phyloP scores from a whole-genome alignment of 257 asterid species.

The Lycium barbarum region DNA sequence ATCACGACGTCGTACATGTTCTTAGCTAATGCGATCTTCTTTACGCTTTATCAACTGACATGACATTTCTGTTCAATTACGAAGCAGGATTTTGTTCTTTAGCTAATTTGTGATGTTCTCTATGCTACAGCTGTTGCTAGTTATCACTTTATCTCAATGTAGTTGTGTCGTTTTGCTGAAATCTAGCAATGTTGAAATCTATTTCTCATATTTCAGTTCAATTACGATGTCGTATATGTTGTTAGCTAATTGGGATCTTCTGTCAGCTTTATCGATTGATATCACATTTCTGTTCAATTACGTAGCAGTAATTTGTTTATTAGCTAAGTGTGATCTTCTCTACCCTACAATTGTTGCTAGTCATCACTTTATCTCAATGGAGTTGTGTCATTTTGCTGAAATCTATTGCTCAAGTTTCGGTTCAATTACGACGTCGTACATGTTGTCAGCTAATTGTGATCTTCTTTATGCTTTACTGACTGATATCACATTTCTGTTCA shows the following conservation, averaged over 20 bases:
- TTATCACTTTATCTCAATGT: neutral
- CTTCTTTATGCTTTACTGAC: too few relatives aligned
- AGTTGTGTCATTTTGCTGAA: neutral
- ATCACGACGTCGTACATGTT: too few relatives aligned
- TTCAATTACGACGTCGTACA: too few relatives aligned
- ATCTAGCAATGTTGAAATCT: neutral
- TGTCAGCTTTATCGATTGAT: neutral
- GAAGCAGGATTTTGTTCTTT: too few relatives aligned
- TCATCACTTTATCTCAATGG: neutral
- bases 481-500: too few relatives aligned
- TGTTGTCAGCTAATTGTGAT: too few relatives aligned
- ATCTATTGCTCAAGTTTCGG: too few relatives aligned
- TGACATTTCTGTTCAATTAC: too few relatives aligned
- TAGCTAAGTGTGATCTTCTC: neutral
- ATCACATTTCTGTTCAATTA: neutral
- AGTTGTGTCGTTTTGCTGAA: neutral
- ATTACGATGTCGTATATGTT: neutral
- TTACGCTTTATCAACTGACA: too few relatives aligned
- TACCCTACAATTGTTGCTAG: neutral
- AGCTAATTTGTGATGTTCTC: too few relatives aligned
- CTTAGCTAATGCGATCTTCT: too few relatives aligned
- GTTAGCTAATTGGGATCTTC: neutral
- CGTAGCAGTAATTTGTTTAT: neutral
- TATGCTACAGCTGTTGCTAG: too few relatives aligned
- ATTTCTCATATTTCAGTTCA: neutral